Conservation (phyloP, 2,329 filamentous ascomycete genomes). For the Diaporthe batatas region DNA sequence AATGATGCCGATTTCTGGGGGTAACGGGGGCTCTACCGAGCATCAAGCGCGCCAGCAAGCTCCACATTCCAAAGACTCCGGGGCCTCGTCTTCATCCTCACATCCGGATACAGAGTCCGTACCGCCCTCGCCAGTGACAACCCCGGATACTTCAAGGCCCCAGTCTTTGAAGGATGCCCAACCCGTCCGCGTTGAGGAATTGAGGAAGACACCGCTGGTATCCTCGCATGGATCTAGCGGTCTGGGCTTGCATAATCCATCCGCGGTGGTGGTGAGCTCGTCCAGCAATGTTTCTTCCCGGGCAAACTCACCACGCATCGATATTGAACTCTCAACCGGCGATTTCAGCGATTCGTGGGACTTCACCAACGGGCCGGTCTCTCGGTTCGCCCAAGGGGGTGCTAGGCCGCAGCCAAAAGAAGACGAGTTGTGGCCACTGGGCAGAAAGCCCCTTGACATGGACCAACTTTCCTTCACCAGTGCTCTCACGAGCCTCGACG, state of each 20-base stretch:
- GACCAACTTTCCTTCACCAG: constrained; percentile 46
- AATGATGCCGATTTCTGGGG: neutral
- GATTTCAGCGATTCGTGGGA: constrained; percentile 18
- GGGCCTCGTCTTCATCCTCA: constrained; percentile 57
- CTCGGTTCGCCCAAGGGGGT: constrained; percentile 21
- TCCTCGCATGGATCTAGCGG: constrained; percentile 15
- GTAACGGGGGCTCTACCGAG: constrained; percentile 3
- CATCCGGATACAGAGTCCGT: constrained; percentile 55
- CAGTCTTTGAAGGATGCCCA: constrained; percentile 55
- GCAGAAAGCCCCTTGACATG: constrained; percentile 45
- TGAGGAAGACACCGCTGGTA: constrained; percentile 29
- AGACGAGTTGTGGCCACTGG: constrained; percentile 42
- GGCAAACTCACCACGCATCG: constrained; percentile 33
- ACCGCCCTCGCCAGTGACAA: constrained; percentile 54
- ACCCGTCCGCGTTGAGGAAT: constrained; percentile 44
- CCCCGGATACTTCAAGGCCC: constrained; percentile 58
- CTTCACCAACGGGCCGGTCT: constrained; percentile 9
- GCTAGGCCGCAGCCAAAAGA: constrained; percentile 15
- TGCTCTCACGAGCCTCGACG: constrained; percentile 44
- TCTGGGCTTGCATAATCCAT: constrained; percentile 3
- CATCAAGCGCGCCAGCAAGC: constrained; percentile 2
- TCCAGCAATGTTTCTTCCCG: constrained; percentile 40
- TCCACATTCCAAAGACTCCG: constrained; percentile 51
- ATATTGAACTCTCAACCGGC: constrained; percentile 30
- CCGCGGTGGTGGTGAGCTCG: constrained; percentile 38